Evolutionary conservation across 305 asterid species (phyloP), one percentile per base, ranked within the genome.

Genomic region (Fraxinus greggii): DNA sequence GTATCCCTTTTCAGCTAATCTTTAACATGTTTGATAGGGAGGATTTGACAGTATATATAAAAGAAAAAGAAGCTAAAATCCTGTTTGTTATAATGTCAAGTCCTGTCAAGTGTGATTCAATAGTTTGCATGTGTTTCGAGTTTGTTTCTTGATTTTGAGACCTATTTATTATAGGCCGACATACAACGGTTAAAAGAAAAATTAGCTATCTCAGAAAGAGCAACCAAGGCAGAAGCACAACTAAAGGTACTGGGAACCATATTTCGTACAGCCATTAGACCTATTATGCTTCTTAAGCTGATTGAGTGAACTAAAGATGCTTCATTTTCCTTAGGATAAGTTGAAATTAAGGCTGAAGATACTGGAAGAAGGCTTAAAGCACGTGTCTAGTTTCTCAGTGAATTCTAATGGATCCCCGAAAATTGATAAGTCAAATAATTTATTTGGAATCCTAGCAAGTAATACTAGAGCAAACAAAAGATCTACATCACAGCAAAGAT

Each of bases 281-380:
- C 4, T 23, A 13, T 63, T 74, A 21, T 65, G 26, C 63, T 81
- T 72, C 76, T 79, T 29, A 21, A 4, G 40, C 48, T 17, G 5
- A 51, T 51, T 67, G 19, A 45, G 42, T 70, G 63, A 82, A 23
- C 24, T 84, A 69, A 85, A 69, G 83, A 80, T 48, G 70, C 54
- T 29, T 28, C 15, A 48, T 48, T 79, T 63, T 83, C 75, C 59
- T 3, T 88, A 95, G 99, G 97, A 96, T 75, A 96, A 94, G 88
- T 85, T 96, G 84, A 95, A 89, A 89, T 76, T 93, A 83, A 92
- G 99, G 89, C 89, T 96, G 78, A 96, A 92, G 88, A 94, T 92
- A 72, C 89, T 93, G 65, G 98, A 94, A 89, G 94, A 90, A 82
- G 94, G 94, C 28, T 48, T 95, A 75, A 93, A 84, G 86, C 79